phyloP scores from a whole-genome alignment of 768 basidiomycete genomes.

The Sutorius australiensis region DNA sequence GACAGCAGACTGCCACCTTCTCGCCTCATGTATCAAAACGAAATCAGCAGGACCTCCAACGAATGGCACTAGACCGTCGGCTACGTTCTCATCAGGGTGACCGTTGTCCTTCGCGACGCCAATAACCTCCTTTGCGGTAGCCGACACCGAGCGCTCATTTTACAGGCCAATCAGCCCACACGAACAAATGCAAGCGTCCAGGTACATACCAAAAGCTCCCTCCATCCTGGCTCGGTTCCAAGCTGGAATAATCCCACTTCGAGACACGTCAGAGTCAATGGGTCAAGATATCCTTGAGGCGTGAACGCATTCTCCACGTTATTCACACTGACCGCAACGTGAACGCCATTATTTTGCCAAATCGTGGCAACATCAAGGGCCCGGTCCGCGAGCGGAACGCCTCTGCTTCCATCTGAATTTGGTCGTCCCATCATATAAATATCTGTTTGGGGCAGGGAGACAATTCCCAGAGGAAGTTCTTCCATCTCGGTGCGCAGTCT shows the following conservation, averaged over 20 bases:
- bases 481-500: constrained; percentile 35
- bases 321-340: constrained; percentile 57
- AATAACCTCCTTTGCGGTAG: constrained; percentile 50
- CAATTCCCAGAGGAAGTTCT: constrained; percentile 48
- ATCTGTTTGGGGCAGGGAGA: constrained; percentile 61
- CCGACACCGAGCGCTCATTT: constrained; percentile 47
- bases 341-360: constrained; percentile 41
- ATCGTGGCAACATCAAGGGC: constrained; percentile 54
- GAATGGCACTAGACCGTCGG: constrained; percentile 32
- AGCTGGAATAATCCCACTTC: constrained; percentile 59
- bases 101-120: constrained; percentile 24
- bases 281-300: constrained; percentile 63
- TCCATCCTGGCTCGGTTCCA: constrained; percentile 45
- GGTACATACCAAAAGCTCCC: constrained; percentile 45
- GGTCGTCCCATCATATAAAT: constrained; percentile 64
- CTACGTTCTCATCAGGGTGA: not conserved
- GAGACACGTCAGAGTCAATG: constrained; percentile 55
- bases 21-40: constrained; percentile 51
- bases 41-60: constrained; percentile 51
- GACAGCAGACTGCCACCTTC: constrained; percentile 42
- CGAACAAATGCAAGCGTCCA: not conserved
- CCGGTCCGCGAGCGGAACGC: constrained; percentile 42
- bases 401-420: constrained; percentile 14
- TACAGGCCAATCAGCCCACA: constrained; percentile 2
- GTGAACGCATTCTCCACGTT: constrained; percentile 68